Evolutionary conservation across 1,284 basidiomycete genomes (phyloP).

Genomic region (Ceratobasidium sp.): DNA sequence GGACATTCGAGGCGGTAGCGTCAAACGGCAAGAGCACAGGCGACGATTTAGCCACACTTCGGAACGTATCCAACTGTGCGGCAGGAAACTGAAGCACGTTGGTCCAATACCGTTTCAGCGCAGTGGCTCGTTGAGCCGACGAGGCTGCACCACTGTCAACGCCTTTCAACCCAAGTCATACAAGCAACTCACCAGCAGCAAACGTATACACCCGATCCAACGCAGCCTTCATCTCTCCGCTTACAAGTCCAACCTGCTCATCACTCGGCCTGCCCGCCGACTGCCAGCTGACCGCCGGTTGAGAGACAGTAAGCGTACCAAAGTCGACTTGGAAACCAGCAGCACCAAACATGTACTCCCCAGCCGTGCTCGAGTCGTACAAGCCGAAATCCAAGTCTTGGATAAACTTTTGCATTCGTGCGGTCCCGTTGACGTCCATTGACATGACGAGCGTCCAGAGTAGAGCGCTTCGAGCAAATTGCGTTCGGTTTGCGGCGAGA

Average conservation of each 20-base stretch:
- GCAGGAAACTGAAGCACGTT: constrained; percentile 58
- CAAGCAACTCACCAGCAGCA: constrained; percentile 58
- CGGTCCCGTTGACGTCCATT: constrained; percentile 54
- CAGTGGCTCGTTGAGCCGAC: constrained; percentile 59
- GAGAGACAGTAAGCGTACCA: constrained; percentile 59
- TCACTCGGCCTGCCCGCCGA: constrained; percentile 57
- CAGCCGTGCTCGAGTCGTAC: constrained; percentile 45
- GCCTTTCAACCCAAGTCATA: constrained; percentile 22
- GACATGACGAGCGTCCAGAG: constrained; percentile 65
- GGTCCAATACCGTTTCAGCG: constrained; percentile 64
- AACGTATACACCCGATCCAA: constrained; percentile 67
- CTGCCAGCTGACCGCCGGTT: constrained; percentile 56
- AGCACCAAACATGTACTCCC: constrained; percentile 54
- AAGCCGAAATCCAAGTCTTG: constrained; percentile 61
- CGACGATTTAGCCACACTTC: constrained; percentile 56
- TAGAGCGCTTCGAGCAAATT: constrained; percentile 65
- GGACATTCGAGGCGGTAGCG: constrained; percentile 53
- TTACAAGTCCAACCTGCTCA: constrained; percentile 58
- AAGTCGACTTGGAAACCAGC: constrained; percentile 67
- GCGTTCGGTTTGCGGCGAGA: constrained; percentile 56
- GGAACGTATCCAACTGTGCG: constrained; percentile 56
- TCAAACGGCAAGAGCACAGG: constrained; percentile 68
- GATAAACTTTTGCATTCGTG: constrained; percentile 54
- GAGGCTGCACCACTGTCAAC: constrained; percentile 55
- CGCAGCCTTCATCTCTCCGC: constrained; percentile 50